Conservation (phyloP, 306 rosid species). For the Prosopis cineraria region DNA sequence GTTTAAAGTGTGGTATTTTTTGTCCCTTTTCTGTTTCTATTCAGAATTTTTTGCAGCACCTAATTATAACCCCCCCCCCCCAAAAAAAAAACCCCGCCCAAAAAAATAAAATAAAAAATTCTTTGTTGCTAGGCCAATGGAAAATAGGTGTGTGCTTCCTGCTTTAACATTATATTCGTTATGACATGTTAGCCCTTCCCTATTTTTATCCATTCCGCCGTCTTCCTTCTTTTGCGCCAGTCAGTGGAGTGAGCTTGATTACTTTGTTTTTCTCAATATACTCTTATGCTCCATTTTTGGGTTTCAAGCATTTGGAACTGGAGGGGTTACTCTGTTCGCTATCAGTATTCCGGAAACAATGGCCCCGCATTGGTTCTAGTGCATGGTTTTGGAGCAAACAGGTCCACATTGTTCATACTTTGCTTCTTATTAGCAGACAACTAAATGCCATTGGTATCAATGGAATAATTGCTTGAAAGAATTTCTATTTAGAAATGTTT, state of each 20-base stretch:
- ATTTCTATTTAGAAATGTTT: conserved; percentile 16
- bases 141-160: background rate
- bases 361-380: conserved; percentile 84
- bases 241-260: conserved; percentile 6
- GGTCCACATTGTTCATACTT: conserved; percentile 55
- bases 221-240: background rate
- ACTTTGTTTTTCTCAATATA: background rate
- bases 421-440: conserved; percentile 52
- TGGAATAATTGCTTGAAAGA: conserved; percentile 37
- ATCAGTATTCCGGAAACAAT: conserved; percentile 65
- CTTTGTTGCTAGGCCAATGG: background rate
- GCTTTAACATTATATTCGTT: background rate
- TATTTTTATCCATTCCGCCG: background rate
- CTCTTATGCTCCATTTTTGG: background rate
- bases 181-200: background rate
- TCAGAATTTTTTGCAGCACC: background rate
- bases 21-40: background rate
- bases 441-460: conserved; percentile 43
- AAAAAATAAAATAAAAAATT: no score
- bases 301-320: conserved; percentile 75
- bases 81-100: no score
- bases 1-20: background rate
- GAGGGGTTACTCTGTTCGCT: conserved; percentile 85
- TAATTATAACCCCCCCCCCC: no score
- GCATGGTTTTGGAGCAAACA: conserved; percentile 99